Evolutionary conservation across 257 asterid species (phyloP), one percentile per base, ranked within the genome.

Genomic region (Petunia axillaris): DNA sequence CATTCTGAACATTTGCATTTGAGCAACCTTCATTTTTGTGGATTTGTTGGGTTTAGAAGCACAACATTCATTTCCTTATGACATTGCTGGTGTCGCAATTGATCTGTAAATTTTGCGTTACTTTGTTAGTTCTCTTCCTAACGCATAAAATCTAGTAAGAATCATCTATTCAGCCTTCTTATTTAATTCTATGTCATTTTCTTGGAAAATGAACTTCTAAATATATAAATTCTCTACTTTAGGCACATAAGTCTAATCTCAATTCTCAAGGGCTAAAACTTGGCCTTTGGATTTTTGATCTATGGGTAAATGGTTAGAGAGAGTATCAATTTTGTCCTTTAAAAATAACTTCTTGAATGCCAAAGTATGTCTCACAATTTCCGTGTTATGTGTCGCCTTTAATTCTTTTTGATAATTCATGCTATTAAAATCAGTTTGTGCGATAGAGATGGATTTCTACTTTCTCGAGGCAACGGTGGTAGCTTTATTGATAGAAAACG

Each of bases 131-230:
- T 67, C 55, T 67, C 16, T 25, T 67, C 55, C 55, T 67, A 43
- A 3, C 8, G 39, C 75, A 43, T 43, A 46, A 43, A 67, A 13
- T 43, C 75, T 37, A 37, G 44, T n/a, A 43, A n/a, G 15, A 67
- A 6, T 43, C 75, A 43, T 67, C 55, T 43, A 43, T 43, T n/a
- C 16, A 10, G n/a, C 55, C 15, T 41, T 55, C 55, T n/a, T 67
- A 67, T 43, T 43, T 43, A 5, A 36, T 67, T n/a, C 44, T n/a
- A 67, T 67, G 3, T 67, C 62, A 15, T 55, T 55, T n/a, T 43
- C 75, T 67, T 43, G 48, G 75, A 67, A 7, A n/a, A 43, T 67
- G 52, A 67, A 67, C 75, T 36, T 25, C 25, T 44, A 67, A 11
- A 44, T 67, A 8, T n/a, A 55, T 67, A 39, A 52, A 43, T 43